Evolutionary conservation across 164 flowering plant species (phyloP), one percentile per base, ranked within the genome.

Genomic region (Piper longum): DNA sequence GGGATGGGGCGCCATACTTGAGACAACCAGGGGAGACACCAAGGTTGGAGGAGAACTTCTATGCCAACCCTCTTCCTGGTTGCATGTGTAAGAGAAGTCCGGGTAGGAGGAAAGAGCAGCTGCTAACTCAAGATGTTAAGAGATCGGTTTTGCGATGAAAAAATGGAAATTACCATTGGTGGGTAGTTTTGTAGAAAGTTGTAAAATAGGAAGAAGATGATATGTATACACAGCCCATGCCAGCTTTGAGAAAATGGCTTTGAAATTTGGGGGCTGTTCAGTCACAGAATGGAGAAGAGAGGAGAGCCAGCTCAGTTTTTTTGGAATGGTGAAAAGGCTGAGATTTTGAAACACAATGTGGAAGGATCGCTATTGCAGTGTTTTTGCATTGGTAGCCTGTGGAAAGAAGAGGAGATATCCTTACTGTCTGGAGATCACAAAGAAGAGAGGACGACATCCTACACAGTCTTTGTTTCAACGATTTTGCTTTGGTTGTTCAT

Each of bases 11-110:
- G 39, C 95, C 96, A 36, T 77, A 79, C 61, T 64, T 11, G 13
- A 82, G 98, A 69, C 51, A 59, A 65, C 63, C 71, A 1, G 88
- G 87, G 44, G 81, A 80, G 65, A 58, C 75, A 7, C 88, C 88
- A n/a, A 83, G 79, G 64, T 56, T 75, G 4, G 92, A 89, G 75
- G 95, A 91, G 75, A 83, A 78, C 59, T 86, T 91, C 68, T 85
- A 81, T 69, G 87, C 93, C 43, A 89, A 91, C 67, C 98, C 98
- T 56, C 74, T 66, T 42, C 96, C 98, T 12, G 91, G 86, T 16
- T 88, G 96, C 69, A 56, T 87, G 45, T 91, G 96, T 57, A 66
- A 74, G 18, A 66, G 16, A 36, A 57, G 52, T 6, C 52, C 52
- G 39, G 26, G 5, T 4, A 39, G 12, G 12, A 9, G 3, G 17